phyloP scores from a whole-genome alignment of 805 yeast genomes.

The Sugiyamaella lignohabitans region DNA sequence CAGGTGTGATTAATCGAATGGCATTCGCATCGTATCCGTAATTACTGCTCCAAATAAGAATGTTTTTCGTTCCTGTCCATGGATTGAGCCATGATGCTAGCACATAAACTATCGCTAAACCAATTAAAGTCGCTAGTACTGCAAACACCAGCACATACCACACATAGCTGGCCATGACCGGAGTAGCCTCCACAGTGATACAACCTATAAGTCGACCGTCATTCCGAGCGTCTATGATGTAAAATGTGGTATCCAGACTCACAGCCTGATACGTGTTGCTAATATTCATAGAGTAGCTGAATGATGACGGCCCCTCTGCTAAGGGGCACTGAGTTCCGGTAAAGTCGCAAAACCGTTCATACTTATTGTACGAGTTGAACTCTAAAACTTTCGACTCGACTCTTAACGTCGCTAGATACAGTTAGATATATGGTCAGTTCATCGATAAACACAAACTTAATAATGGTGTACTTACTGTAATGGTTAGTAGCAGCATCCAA shows the following conservation, averaged over 20 bases:
- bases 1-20: conserved; percentile 48
- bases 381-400: conserved; percentile 21
- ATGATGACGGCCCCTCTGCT: conserved; percentile 18
- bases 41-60: conserved; percentile 46
- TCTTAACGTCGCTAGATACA: conserved; percentile 22
- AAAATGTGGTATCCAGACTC: conserved; percentile 21
- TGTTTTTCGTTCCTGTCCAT: conserved; percentile 50
- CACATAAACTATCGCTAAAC: conserved; percentile 33
- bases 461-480: conserved; percentile 14
- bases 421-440: not conserved
- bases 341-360: conserved; percentile 24
- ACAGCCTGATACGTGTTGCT: conserved; percentile 20
- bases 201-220: conserved; percentile 40
- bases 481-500: conserved; percentile 19
- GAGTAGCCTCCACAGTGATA: conserved; percentile 42
- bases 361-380: conserved; percentile 17
- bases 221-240: conserved; percentile 24
- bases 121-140: conserved; percentile 36
- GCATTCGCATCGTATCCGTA: conserved; percentile 53
- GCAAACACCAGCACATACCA: conserved; percentile 36
- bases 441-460: not conserved
- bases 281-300: conserved; percentile 16
- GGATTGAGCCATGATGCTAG: conserved; percentile 44
- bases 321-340: conserved; percentile 26
- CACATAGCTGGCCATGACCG: conserved; percentile 37